Percentiles rank a stretch among this genome's conserved stretches.
Evolutionary conservation across 352 stramenopile species (phyloP).

Genomic region (Elongisporangium prolatum): DNA sequence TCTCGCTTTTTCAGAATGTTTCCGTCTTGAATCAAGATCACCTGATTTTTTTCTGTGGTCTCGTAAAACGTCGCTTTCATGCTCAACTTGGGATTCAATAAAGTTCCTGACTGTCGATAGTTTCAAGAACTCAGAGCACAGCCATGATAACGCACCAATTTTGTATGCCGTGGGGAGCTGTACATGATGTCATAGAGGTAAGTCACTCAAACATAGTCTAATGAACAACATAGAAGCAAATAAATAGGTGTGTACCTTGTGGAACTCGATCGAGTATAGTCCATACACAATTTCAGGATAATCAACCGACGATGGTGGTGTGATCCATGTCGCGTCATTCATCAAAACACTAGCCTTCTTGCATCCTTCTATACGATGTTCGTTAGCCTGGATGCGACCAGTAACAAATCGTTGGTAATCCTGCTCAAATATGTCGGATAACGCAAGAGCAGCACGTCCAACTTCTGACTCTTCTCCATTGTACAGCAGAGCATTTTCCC

Average conservation of each 20-base stretch:
- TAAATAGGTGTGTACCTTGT: constrained; percentile 25
- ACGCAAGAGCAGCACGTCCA: constrained; percentile 48
- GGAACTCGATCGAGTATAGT: constrained; percentile 66
- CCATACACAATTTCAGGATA: constrained; percentile 65
- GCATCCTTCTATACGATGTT: constrained; percentile 48
- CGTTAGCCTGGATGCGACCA: constrained; percentile 49
- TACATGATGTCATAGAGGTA: background rate
- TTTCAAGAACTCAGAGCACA: constrained; percentile 63
- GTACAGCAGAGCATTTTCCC: constrained; percentile 77
- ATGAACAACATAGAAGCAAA: constrained; percentile 1
- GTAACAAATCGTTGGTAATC: constrained; percentile 76
- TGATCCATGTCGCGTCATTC: constrained; percentile 11
- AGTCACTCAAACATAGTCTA: background rate
- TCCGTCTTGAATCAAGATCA: constrained; percentile 49
- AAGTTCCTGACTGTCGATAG: constrained; percentile 39
- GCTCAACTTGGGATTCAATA: constrained; percentile 34
- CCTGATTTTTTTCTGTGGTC: constrained; percentile 46
- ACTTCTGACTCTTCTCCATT: constrained; percentile 80
- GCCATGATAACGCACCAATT: constrained; percentile 58
- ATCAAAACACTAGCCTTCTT: constrained; percentile 31
- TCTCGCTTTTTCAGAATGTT: constrained; percentile 37
- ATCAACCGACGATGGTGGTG: constrained; percentile 24
- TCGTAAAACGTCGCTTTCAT: constrained; percentile 45
- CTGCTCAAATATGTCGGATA: constrained; percentile 82
- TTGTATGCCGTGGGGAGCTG: constrained; percentile 55